These are phyloP conservation scores for Oemleria cerasiformis DNA, from an alignment of 306 rosid species.

Conservation along the genomic window DNA sequence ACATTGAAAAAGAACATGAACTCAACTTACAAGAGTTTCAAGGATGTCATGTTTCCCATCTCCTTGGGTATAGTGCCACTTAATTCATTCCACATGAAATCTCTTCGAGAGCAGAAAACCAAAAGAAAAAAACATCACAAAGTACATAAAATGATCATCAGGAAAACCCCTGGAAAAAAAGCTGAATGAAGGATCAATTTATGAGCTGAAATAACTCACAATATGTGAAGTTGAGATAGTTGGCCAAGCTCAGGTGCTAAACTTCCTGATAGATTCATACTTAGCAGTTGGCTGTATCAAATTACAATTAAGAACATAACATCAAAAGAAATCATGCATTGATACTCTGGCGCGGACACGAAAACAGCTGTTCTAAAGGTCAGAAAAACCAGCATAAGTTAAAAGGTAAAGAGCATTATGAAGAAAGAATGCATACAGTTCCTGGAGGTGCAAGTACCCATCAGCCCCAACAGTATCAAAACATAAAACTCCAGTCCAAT, in stretches of 20 bases:
- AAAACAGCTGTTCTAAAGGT: too few relatives aligned
- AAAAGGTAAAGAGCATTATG: not conserved
- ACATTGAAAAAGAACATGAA: not conserved
- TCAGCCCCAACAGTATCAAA: slow-evolving; percentile 24
- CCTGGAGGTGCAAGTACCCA: slow-evolving; percentile 57
- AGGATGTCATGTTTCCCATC: slow-evolving; percentile 56
- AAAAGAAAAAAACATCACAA: slow-evolving; percentile 37
- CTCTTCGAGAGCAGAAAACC: slow-evolving; percentile 32
- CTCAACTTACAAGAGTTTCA: slow-evolving; percentile 74
- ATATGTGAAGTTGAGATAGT: slow-evolving; percentile 50
- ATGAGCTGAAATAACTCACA: slow-evolving; percentile 50
- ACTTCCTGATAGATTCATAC: slow-evolving; percentile 63
- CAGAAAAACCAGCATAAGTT: too few relatives aligned
- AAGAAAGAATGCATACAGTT: slow-evolving; percentile 49
- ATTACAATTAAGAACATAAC: slow-evolving; percentile 18
- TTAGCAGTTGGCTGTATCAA: slow-evolving; percentile 59
- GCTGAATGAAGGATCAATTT: slow-evolving; percentile 12
- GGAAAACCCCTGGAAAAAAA: not conserved
- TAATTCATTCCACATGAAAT: slow-evolving; percentile 89
- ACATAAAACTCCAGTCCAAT: slow-evolving; percentile 78
- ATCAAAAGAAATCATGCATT: not conserved
- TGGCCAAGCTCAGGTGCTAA: slow-evolving; percentile 69
- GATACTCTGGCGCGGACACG: not conserved
- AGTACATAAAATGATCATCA: slow-evolving; percentile 17
- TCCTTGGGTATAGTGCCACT: slow-evolving; percentile 73